Conservation (phyloP, 495 filamentous ascomycete genomes). For the Trichocladium antarcticum region DNA sequence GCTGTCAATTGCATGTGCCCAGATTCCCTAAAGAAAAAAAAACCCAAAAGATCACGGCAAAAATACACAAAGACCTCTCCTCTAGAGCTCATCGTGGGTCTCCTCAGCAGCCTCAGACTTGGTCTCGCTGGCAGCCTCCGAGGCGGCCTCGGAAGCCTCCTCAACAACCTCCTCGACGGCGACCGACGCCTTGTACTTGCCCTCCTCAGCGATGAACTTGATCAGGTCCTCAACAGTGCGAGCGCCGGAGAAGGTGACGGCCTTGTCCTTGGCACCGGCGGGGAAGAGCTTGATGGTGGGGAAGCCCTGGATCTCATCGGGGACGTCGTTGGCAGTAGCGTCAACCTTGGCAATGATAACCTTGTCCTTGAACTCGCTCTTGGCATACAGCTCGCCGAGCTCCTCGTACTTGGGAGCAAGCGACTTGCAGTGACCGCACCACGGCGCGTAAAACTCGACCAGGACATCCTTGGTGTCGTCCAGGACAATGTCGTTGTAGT, state of each 20-base stretch:
- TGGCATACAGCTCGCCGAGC: constrained; percentile 68
- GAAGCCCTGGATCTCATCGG: constrained; percentile 95
- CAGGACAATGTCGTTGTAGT: constrained; percentile 84
- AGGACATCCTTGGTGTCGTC: constrained; percentile 95
- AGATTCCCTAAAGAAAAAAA: constrained; percentile 18
- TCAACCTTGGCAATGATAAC: constrained; percentile 96
- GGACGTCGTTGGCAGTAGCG: constrained; percentile 91
- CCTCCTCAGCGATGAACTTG: constrained; percentile 88
- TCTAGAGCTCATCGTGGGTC: constrained; percentile 58
- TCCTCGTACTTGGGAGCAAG: constrained; percentile 85
- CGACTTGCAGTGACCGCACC: constrained; percentile 99
- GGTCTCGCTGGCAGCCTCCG: constrained; percentile 32
- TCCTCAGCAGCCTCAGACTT: constrained; percentile 25
- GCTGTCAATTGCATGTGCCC: constrained; percentile 8
- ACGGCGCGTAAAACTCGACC: constrained; percentile 96
- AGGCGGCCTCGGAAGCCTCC: constrained; percentile 37
- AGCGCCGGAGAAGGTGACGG: constrained; percentile 77
- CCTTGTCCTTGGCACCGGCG: constrained; percentile 73
- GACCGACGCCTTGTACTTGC: constrained; percentile 64
- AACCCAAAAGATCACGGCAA: constrained; percentile 17
- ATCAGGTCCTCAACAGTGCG: constrained; percentile 91
- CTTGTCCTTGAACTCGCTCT: constrained; percentile 63
- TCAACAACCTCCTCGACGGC: constrained; percentile 43
- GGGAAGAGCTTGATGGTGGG: constrained; percentile 98
- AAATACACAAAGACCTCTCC: constrained; percentile 15